Evolutionary conservation across 352 stramenopile species (phyloP).

Genomic region (Globisporangium spinosum): DNA sequence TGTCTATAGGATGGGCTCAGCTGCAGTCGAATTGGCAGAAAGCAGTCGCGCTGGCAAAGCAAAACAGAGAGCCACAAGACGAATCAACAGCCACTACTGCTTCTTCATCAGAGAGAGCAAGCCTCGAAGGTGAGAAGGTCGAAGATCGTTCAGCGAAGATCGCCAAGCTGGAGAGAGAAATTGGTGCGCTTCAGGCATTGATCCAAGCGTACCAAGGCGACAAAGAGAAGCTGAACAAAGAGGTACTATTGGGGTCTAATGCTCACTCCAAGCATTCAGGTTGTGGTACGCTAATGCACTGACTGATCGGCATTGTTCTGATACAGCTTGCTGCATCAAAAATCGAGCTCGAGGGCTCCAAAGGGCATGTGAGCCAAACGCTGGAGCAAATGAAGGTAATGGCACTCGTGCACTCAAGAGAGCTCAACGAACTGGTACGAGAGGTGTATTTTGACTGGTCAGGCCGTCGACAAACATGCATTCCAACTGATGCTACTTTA

Average conservation of each 20-base stretch:
- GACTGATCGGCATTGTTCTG: not conserved
- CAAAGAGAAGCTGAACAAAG: conserved; percentile 12
- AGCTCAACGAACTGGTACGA: conserved; percentile 10
- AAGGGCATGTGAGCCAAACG: not conserved
- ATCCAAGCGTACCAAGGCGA: conserved; percentile 2
- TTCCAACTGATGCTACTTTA: not conserved
- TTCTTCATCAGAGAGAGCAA: not conserved
- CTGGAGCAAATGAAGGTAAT: not conserved
- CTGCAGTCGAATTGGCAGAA: conserved; percentile 21
- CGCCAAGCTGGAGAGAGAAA: conserved; percentile 18
- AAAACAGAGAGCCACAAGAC: not conserved
- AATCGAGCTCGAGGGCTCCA: not conserved
- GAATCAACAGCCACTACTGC: not conserved
- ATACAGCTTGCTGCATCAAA: not conserved
- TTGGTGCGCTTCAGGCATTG: conserved; percentile 9
- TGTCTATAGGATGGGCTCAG: conserved; percentile 14
- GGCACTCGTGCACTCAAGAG: not conserved
- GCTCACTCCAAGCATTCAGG: not conserved
- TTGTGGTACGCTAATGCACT: not conserved
- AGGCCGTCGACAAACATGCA: not conserved
- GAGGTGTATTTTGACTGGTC: not conserved
- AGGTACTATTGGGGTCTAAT: not conserved
- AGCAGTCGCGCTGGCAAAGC: conserved; percentile 14
- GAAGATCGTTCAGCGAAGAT: conserved; percentile 13
- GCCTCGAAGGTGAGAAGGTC: not conserved